Conservation (phyloP, 2,329 filamentous ascomycete genomes). For the Aspergillus neotritici region DNA sequence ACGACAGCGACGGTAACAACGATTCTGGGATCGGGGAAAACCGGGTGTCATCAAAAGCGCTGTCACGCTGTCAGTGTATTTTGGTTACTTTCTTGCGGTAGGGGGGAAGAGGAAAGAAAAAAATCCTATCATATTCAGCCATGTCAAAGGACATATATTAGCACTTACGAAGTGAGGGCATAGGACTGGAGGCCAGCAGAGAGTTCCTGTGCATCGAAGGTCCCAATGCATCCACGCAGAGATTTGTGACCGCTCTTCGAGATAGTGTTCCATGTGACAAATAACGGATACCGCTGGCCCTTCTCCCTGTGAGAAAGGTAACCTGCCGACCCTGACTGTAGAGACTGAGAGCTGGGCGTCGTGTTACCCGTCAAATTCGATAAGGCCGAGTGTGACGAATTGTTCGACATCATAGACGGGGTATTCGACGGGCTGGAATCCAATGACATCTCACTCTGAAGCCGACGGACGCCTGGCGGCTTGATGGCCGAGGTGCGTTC, state of each 20-base stretch:
- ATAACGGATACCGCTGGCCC: conserved; percentile 62
- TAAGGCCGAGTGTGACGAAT: conserved; percentile 42
- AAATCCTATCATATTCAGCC: too few species aligned
- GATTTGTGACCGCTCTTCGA: conserved; percentile 56
- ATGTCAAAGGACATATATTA: too few species aligned
- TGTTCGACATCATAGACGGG: conserved; percentile 43
- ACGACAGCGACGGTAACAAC: conserved; percentile 45
- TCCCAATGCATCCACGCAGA: conserved; percentile 92
- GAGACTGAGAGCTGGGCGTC: conserved; percentile 42
- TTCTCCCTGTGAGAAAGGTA: conserved; percentile 27
- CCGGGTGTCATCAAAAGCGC: conserved; percentile 59
- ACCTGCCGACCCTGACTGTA: conserved; percentile 19
- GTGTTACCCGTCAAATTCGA: conserved; percentile 39
- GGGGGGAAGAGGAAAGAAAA: neutral
- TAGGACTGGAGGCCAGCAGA: conserved; percentile 69
- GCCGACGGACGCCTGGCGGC: conserved; percentile 28
- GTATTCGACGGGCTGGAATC: conserved; percentile 36
- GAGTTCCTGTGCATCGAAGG: conserved; percentile 74
- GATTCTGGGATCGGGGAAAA: conserved; percentile 52
- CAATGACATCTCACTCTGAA: conserved; percentile 32
- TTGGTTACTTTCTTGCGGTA: neutral
- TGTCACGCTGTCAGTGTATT: conserved; percentile 22
- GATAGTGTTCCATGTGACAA: conserved; percentile 89
- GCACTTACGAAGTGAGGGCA: conserved; percentile 66
- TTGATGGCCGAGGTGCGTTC: conserved; percentile 22